Evolutionary conservation across 164 flowering plant genomes (phyloP), one percentile per base, ranked within the genome.

Genomic region (Nelumbo lutea): DNA sequence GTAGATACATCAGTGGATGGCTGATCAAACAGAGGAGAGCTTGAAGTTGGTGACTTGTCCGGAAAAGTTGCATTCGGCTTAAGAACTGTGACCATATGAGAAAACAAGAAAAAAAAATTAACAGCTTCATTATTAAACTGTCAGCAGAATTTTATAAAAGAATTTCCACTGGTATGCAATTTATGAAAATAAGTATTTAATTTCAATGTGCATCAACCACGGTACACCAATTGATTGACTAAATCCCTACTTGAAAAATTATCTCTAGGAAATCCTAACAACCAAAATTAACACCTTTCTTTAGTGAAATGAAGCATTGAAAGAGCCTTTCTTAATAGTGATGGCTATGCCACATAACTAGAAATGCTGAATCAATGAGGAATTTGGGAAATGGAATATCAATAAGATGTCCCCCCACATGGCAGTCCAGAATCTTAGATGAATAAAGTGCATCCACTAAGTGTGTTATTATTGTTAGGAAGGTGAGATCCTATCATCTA

Each of bases 21-120:
- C 78, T 86, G 90, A 43, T 85, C 90, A 61, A 79, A 71, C 53
- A 70, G 51, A 71, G 96, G 78, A 73, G 90, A 76, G 80, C 79
- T 82, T 67, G 91, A 73, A 75, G 88, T 40, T 45, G 87, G 82
- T 47, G 79, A 50, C 82, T 87, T 90, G 68, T 91, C 97, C 2
- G 91, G 82, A 41, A 87, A 68, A 69, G 83, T 81, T 57, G 89
- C 83, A 86, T 73, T 84, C 52, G 86, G 68, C 79, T 91, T 96
- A 72, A 96, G 76, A 73, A 96, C 98, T 91, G 89, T 78, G 82
- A 55, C 53, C 15, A 61, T 70, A n/a, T 13, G 44, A 50, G 15
- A 27, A 69, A 7, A 57, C 15, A 11, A 60, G 13, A 1, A 8
- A 52, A 27, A 27, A 52, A 11, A 2, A 9, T 52, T 4, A 13